Base-by-base conservation (phyloP, 2,329 filamentous ascomycete genomes). In the Cercospora sp. region DNA sequence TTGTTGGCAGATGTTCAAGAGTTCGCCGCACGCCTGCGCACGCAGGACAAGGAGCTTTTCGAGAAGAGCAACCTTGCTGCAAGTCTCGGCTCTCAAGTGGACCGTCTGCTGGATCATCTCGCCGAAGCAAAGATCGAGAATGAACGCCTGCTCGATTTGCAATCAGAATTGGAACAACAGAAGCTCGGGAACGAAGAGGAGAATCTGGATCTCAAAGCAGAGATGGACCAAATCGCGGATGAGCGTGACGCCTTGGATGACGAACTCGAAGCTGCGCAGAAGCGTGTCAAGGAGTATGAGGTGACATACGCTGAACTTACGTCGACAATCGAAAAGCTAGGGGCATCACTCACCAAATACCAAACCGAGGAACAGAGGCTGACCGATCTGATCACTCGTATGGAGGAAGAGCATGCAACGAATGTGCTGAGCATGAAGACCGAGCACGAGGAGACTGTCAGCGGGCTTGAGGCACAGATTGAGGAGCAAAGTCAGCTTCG, bases 31-130 rank as follows among this genome's bases (percentile, higher is more conserved):
- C 77, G 80, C 23, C 74, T 84, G 36, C 75, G 75, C 26, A 64
- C 68, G 5, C 70, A 76, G 10, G 77, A 80, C 18, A 75, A 79
- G 31, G 75, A 80, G 60, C 76, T 79, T 0, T 76, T 78, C 57
- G 72, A 80, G 12, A 74, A 77, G 69, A 70, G 68, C 60, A 67
- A 61, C 16, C 64, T 77, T 23, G 70, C 72, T 18, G 68, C 69
- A 8, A 75, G 81, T 12, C 75, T 83, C 23, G 75, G 78, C 39
- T 73, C 71, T 18, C 80, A 81, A 63, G 73, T 80, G 60, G 69
- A 77, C 20, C 75, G 74, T 51, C 73, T 81, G 12, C 62, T 81
- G 28, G 75, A 89, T 55, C 78, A 77, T 66, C 74, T 81, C 39
- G 76, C 78, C 0, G 74, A 79, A 6, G 73, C 72, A 2, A 74